These are phyloP conservation scores for Pythium vanterpoolii DNA, from an alignment of 352 stramenopile species.

Conservation along the genomic window DNA sequence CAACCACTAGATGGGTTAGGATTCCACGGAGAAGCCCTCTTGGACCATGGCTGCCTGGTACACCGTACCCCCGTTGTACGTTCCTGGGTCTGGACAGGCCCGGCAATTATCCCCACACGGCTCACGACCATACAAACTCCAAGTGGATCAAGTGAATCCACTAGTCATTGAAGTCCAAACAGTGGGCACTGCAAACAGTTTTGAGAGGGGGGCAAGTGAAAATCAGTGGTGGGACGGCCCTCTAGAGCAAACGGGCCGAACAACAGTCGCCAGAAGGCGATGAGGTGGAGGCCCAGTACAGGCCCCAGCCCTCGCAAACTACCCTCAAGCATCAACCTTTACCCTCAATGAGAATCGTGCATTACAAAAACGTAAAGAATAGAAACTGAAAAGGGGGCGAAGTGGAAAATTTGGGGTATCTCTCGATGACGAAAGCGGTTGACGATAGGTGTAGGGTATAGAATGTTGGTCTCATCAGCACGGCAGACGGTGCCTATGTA, in stretches of 20 bases:
- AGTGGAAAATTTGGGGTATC: constrained; percentile 6
- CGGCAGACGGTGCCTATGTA: neutral
- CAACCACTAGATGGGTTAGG: constrained; percentile 4
- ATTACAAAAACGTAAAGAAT: neutral
- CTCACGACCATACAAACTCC: constrained; percentile 9
- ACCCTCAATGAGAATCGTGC: neutral
- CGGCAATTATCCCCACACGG: too few relatives aligned
- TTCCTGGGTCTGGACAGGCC: neutral
- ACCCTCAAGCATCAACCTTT: constrained; percentile 3
- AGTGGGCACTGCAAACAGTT: constrained; percentile 15
- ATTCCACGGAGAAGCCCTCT: neutral
- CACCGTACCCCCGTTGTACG: constrained; percentile 3
- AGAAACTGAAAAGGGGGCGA: neutral
- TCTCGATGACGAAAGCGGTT: neutral
- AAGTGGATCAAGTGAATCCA: constrained; percentile 5
- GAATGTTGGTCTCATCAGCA: neutral
- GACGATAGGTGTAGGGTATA: neutral
- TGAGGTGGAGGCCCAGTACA: constrained; percentile 11
- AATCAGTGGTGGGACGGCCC: constrained; percentile 16
- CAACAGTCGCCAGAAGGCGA: neutral
- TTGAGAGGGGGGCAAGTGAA: constrained; percentile 22
- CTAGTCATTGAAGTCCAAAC: constrained; percentile 16
- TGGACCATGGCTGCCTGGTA: constrained; percentile 12
- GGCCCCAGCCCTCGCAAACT: neutral
- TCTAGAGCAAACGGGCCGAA: constrained; percentile 2